These are phyloP conservation scores for Termitomyces sp. DNA, from an alignment of 768 basidiomycete genomes.

Conservation along the genomic window DNA sequence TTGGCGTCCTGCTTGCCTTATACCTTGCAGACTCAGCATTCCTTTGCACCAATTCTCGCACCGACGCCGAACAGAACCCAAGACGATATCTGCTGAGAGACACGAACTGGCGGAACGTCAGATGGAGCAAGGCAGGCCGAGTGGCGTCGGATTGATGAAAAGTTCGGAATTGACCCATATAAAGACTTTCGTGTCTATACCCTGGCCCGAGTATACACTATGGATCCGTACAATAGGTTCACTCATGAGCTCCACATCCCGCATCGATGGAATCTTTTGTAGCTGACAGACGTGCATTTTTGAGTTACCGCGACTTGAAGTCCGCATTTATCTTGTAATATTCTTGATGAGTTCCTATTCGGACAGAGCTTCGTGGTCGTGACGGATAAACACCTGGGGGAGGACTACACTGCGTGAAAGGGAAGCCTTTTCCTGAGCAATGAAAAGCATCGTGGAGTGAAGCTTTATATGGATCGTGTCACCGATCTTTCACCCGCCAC, in stretches of 20 bases:
- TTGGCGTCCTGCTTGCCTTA: slow-evolving; percentile 30
- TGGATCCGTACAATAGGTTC: not conserved
- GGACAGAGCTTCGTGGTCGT: not conserved
- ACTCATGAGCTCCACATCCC: not conserved
- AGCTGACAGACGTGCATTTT: not conserved
- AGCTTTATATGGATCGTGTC: not conserved
- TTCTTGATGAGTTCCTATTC: not conserved
- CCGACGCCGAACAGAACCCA: not conserved
- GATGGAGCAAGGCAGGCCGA: not conserved
- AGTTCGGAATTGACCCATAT: slow-evolving; percentile 1
- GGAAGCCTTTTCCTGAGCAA: not conserved
- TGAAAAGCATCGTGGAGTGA: not conserved
- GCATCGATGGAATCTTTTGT: not conserved
- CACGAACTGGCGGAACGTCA: slow-evolving; percentile 1
- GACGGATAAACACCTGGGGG: not conserved
- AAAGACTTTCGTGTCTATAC: slow-evolving; percentile 16
- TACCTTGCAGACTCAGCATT: slow-evolving; percentile 19
- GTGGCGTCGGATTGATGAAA: not conserved
- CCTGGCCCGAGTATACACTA: slow-evolving; percentile 10
- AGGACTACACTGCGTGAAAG: no score
- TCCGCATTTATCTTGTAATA: not conserved
- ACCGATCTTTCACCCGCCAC: not conserved
- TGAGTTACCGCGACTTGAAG: not conserved
- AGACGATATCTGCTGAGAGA: not conserved
- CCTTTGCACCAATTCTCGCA: slow-evolving; percentile 16